Evolutionary conservation across 1,139 yeast species (phyloP).

Genomic region (Saccharomyces hybrid): DNA sequence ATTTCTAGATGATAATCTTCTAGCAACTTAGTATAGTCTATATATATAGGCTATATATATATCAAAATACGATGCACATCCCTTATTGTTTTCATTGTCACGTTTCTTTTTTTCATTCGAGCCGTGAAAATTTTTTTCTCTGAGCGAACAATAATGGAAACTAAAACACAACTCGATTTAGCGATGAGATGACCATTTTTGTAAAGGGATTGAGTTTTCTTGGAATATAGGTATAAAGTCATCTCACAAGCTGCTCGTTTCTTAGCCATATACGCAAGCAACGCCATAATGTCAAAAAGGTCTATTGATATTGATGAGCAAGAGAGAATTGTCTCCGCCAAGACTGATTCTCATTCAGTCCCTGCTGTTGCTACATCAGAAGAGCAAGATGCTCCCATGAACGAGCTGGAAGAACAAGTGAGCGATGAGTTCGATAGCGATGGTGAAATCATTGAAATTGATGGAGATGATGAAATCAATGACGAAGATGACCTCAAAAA

Average conservation of each 20-base stretch:
- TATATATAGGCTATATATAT: neutral
- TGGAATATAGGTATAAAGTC: neutral
- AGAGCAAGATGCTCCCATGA: constrained; percentile 56
- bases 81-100: neutral
- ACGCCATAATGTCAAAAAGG: constrained; percentile 54
- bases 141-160: neutral
- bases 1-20: neutral
- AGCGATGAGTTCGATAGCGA: constrained; percentile 95
- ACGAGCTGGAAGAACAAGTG: constrained; percentile 88
- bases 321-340: constrained; percentile 36
- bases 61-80: neutral
- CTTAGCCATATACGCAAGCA: neutral
- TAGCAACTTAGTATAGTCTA: neutral
- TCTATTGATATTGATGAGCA: constrained; percentile 37
- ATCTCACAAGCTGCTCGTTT: neutral
- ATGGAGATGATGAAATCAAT: constrained; percentile 55
- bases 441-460: constrained; percentile 76
- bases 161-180: neutral
- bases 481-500: constrained; percentile 33
- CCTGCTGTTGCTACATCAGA: constrained; percentile 32
- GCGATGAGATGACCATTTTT: neutral
- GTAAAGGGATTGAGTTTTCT: neutral
- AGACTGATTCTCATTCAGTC: constrained; percentile 27
- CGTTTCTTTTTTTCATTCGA: neutral
- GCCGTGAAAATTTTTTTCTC: constrained; percentile 5